A percentile compares a stretch with the other conserved stretches of the same genome.
These are phyloP conservation scores for Mangifera indica DNA, from an alignment of 345 rosid species.

Conservation along the genomic window DNA sequence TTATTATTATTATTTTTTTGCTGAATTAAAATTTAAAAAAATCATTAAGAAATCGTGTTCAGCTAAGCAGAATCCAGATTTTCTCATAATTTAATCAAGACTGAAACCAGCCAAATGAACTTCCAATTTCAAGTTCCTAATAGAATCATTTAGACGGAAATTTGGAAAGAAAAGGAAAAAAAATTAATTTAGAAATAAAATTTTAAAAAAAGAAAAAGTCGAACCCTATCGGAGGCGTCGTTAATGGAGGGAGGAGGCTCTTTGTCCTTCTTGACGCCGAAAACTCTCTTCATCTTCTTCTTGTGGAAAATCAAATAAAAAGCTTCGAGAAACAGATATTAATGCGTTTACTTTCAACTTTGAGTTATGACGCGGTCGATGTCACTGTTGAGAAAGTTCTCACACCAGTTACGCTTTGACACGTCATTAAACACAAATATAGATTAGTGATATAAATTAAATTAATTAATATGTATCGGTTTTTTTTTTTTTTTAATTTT, in stretches of 20 bases:
- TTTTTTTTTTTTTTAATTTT: too few relatives aligned
- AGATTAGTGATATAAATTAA: too few relatives aligned
- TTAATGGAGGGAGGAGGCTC: conserved; percentile 85
- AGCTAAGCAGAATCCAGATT: too few relatives aligned
- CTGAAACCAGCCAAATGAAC: too few relatives aligned
- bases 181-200: not conserved
- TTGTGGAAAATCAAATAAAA: conserved; percentile 1
- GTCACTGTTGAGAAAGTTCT: not conserved
- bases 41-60: not conserved
- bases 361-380: not conserved
- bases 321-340: too few relatives aligned
- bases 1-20: too few relatives aligned
- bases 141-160: too few relatives aligned
- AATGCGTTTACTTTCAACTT: not conserved
- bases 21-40: not conserved
- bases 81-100: too few relatives aligned
- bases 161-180: too few relatives aligned
- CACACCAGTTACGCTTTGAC: not conserved
- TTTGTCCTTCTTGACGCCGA: conserved; percentile 86
- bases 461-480: too few relatives aligned
- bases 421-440: not conserved
- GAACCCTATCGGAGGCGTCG: conserved; percentile 87
- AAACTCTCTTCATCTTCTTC: conserved; percentile 76
- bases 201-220: not conserved
- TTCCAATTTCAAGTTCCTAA: too few relatives aligned